Evolutionary conservation across 371 early-diverging fungal species (phyloP).

Genomic region (Sporodiniella umbellata): DNA sequence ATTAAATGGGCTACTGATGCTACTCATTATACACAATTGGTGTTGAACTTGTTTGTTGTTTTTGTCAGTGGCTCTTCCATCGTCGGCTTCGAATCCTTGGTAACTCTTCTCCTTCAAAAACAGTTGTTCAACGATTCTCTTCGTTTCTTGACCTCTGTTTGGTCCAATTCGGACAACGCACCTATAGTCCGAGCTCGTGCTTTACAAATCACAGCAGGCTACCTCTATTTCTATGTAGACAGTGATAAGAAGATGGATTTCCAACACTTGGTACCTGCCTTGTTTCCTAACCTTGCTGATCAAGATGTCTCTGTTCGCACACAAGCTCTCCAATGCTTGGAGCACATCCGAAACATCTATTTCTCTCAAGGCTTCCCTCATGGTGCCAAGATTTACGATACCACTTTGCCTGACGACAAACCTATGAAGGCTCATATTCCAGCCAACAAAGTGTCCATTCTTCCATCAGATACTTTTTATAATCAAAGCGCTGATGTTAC

Average conservation of each 20-base stretch:
- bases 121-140: constrained; percentile 57
- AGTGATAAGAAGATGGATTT: constrained; percentile 52
- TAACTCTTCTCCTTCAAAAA: constrained; percentile 50
- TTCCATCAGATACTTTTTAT: constrained; percentile 48
- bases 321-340: constrained; percentile 54
- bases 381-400: constrained; percentile 42
- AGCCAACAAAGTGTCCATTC: constrained; percentile 39
- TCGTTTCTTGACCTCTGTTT: constrained; percentile 63
- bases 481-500: constrained; percentile 37
- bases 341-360: constrained; percentile 47
- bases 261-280: constrained; percentile 76
- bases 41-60: constrained; percentile 40
- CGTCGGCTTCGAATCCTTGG: constrained; percentile 47
- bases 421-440: constrained; percentile 15
- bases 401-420: constrained; percentile 17
- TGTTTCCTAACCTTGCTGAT: constrained; percentile 67
- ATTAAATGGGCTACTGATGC: constrained; percentile 9
- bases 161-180: constrained; percentile 42
- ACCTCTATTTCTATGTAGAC: constrained; percentile 45
- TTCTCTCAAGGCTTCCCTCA: constrained; percentile 20
- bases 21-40: constrained; percentile 6
- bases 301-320: constrained; percentile 51
- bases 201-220: constrained; percentile 61
- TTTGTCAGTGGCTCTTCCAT: constrained; percentile 43
- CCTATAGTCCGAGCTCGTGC: constrained; percentile 53